Conservation (phyloP, 768 basidiomycete genomes). For the Boletus sensibilis region DNA sequence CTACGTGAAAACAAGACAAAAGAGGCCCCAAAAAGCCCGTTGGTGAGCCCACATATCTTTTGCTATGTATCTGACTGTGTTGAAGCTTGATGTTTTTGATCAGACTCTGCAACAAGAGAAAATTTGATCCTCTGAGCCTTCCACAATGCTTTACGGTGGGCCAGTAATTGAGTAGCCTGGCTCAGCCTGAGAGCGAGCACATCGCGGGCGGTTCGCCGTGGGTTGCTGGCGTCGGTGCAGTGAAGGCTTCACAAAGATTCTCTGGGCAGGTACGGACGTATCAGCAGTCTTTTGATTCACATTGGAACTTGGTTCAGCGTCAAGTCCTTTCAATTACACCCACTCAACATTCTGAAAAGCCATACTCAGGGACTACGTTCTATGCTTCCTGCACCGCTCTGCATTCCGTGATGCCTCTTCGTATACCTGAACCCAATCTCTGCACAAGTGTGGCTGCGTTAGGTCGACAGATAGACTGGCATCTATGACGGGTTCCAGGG, state of each 20-base stretch:
- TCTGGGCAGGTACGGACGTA: not conserved
- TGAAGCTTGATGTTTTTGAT: not conserved
- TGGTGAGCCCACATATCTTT: not conserved
- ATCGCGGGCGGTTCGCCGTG: no score
- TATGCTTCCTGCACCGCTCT: conserved; percentile 3
- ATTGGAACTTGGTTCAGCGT: not conserved
- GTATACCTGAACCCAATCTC: conserved; percentile 28
- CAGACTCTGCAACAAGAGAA: not conserved
- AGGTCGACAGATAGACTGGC: conserved; percentile 18
- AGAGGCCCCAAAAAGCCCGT: no score
- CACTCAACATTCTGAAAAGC: not conserved
- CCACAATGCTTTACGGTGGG: not conserved
- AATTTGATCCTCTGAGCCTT: not conserved
- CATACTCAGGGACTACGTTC: not conserved
- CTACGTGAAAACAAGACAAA: no score
- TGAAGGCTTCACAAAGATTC: not conserved
- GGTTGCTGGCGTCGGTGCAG: not conserved
- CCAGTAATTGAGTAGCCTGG: not conserved
- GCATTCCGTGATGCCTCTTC: conserved; percentile 21
- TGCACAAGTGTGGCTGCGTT: conserved; percentile 26
- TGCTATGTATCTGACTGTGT: not conserved
- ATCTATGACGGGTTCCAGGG: conserved; percentile 42
- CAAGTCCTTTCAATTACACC: not conserved
- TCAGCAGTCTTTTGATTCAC: not conserved
- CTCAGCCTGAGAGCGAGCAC: not conserved